Percentiles rank a stretch among this genome's conserved stretches.
Evolutionary conservation across 139 green algal species (phyloP).

Genomic region (Nannochloris sp.): DNA sequence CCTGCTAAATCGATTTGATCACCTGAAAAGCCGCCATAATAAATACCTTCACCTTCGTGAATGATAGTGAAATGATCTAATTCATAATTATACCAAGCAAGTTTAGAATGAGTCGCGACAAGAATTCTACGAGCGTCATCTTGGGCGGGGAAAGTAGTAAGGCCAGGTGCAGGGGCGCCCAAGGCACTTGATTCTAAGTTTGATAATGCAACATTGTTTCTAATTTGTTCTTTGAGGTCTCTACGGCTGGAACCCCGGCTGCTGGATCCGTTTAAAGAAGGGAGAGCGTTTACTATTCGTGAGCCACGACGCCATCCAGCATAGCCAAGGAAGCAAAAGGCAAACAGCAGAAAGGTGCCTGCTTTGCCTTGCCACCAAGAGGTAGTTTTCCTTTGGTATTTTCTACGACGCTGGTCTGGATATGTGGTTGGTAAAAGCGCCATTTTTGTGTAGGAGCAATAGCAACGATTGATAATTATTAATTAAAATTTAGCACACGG

Average conservation of each 20-base stretch:
- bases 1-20: slow-evolving; percentile 8
- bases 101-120: slow-evolving; percentile 47
- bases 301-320: neutral
- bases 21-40: slow-evolving; percentile 63
- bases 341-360: neutral
- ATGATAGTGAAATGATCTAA: slow-evolving; percentile 37
- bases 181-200: neutral
- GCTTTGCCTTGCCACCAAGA: neutral
- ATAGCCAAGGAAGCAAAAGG: neutral
- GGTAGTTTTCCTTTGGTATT: neutral
- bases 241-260: too few species aligned
- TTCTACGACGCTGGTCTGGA: neutral
- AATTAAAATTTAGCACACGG: neutral
- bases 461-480: too few species aligned
- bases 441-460: too few species aligned
- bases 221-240: neutral
- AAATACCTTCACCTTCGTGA: slow-evolving; percentile 63
- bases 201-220: neutral
- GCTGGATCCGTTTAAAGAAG: neutral
- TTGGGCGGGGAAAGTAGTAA: slow-evolving; percentile 5
- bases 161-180: neutral
- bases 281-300: neutral
- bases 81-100: slow-evolving; percentile 60
- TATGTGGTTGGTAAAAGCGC: neutral
- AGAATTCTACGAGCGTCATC: slow-evolving; percentile 27